Percentiles rank a stretch among this genome's conserved stretches.
phyloP scores from a whole-genome alignment of 2,329 filamentous ascomycete genomes.

The Aspergillus fijiensis region DNA sequence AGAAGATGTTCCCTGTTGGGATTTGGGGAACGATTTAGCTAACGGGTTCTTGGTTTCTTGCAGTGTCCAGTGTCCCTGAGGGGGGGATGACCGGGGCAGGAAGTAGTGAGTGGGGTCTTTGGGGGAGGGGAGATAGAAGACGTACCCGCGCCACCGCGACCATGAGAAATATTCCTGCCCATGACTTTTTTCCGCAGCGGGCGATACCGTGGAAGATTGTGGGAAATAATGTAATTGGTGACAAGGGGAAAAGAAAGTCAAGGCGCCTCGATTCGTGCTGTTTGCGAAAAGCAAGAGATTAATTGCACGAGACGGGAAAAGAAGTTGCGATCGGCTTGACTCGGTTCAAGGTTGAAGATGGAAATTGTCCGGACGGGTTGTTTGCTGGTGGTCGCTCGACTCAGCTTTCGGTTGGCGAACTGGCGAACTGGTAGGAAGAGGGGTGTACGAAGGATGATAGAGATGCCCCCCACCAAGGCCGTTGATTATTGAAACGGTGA shows the following conservation, averaged over 20 bases:
- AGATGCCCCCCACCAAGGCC: not conserved
- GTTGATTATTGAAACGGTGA: not conserved
- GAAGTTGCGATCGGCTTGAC: not conserved
- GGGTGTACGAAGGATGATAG: not conserved
- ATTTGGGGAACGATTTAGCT: too few relatives aligned
- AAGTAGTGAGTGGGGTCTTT: not conserved
- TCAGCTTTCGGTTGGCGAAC: too few relatives aligned
- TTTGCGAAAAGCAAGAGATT: not conserved
- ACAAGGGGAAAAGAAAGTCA: too few relatives aligned
- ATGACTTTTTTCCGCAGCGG: conserved; percentile 10
- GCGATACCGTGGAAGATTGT: not conserved
- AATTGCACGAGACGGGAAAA: not conserved
- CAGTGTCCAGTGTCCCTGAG: not conserved
- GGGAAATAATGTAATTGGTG: not conserved
- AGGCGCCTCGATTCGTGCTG: too few relatives aligned
- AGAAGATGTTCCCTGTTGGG: conserved; percentile 60
- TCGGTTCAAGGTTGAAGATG: not conserved
- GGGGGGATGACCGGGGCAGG: not conserved
- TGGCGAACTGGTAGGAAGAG: not conserved
- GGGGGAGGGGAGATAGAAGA: not conserved
- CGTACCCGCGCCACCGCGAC: conserved; percentile 71
- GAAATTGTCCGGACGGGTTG: not conserved
- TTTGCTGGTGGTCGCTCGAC: not conserved
- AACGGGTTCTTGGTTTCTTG: not conserved
- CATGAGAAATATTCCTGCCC: conserved; percentile 57